Evolutionary conservation across 331 rosid species (phyloP), one percentile per base, ranked within the genome.

Genomic region (Malus hybrid): DNA sequence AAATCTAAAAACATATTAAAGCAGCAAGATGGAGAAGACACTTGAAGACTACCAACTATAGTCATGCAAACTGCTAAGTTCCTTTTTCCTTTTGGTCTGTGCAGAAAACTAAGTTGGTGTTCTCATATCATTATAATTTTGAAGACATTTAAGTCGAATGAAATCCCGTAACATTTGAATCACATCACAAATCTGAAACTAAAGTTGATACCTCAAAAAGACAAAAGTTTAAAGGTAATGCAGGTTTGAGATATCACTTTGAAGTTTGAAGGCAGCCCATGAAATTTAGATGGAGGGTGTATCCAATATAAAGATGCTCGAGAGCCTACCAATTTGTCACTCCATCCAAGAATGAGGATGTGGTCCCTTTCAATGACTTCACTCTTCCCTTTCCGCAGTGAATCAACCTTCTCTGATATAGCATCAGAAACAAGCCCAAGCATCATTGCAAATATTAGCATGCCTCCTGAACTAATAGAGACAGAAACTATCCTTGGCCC

Each of bases 401-500:
- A 94, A 87, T 94, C 98, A 59, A 94, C 96, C 88, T 91, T 91
- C 90, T 91, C 98, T 4, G 98, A 87, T 84, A 94, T 94, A 63
- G 98, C 98, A 77, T 94, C 98, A 10, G 96, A 94, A 81, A 94
- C 91, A 68, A 94, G 97, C 44, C 98, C 98, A 74, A 94, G 97
- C 95, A 94, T 90, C 98, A 91, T 94, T 62, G 98, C 98, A 87
- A 94, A 94, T 82, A 94, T 91, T 16, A 94, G 90, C 98, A 94
- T 94, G 79, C 98, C 98, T 36, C 98, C 98, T 10, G 98, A 83
- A 76, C 96, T 94, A 73, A 94, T 88, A 64, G 98, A 94, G 87
- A 94, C 97, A 69, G 98, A 94, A 78, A 94, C 98, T 29, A 94
- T 91, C 84, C 98, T 94, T 79, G 93, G 97, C n/a, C 97, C 97